Percentiles rank a stretch among this genome's conserved stretches.
These are phyloP conservation scores for Cadophora luteo-olivacea DNA, from an alignment of 2,329 filamentous ascomycete genomes.

Conservation along the genomic window DNA sequence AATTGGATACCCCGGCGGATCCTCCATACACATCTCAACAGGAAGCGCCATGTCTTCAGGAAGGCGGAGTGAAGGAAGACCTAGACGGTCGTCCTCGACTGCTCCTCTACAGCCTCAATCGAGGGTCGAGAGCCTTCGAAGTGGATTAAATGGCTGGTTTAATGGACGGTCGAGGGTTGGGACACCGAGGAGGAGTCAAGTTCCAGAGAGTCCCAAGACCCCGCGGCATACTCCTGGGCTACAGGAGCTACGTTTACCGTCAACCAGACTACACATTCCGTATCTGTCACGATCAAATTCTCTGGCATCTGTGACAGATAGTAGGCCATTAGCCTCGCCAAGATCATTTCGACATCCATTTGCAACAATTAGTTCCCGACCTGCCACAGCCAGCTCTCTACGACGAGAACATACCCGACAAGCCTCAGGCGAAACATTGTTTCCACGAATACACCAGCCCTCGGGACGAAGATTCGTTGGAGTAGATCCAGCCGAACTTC, in stretches of 20 bases:
- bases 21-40: slow-evolving; percentile 21
- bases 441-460: slow-evolving; percentile 28
- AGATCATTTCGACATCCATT: slow-evolving; percentile 30
- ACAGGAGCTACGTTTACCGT: slow-evolving; percentile 46
- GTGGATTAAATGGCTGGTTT: slow-evolving; percentile 39
- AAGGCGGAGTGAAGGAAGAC: slow-evolving; percentile 15
- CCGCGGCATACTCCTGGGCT: slow-evolving; percentile 50
- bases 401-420: slow-evolving; percentile 25
- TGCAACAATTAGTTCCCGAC: slow-evolving; percentile 30
- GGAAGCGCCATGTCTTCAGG: slow-evolving; percentile 35
- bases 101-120: slow-evolving; percentile 30
- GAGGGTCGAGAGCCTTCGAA: slow-evolving; percentile 37
- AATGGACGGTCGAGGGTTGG: slow-evolving; percentile 39
- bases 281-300: slow-evolving; percentile 50
- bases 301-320: slow-evolving; percentile 45
- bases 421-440: slow-evolving; percentile 28
- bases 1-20: slow-evolving; percentile 26
- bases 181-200: slow-evolving; percentile 26
- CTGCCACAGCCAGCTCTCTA: slow-evolving; percentile 26
- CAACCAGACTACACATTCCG: slow-evolving; percentile 51
- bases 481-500: slow-evolving; percentile 56
- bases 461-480: slow-evolving; percentile 46
- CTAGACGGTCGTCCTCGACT: slow-evolving; percentile 26
- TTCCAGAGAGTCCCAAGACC: slow-evolving; percentile 53
- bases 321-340: slow-evolving; percentile 34